phyloP scores from a whole-genome alignment of 495 filamentous ascomycete species.

The Hypoxylon lienhwacheense region DNA sequence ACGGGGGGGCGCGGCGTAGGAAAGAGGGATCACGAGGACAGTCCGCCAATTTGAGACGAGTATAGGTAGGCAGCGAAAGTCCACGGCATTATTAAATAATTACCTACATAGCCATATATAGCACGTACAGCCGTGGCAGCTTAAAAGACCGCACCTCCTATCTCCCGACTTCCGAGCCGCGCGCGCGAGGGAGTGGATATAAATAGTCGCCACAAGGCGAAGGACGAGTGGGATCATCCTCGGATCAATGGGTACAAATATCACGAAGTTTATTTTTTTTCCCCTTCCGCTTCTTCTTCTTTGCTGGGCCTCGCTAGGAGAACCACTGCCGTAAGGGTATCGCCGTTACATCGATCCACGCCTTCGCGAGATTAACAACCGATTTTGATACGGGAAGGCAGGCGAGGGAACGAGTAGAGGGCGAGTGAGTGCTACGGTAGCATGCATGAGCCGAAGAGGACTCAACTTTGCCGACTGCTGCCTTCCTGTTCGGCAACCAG shows the following conservation, averaged over 20 bases:
- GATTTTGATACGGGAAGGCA: no score
- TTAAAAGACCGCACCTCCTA: neutral
- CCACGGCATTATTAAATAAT: no score
- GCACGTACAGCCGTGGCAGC: no score
- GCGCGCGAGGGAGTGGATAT: conserved; percentile 17
- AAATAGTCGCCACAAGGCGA: conserved; percentile 11
- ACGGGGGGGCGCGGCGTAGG: neutral
- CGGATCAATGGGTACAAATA: conserved; percentile 11
- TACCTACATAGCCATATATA: no score
- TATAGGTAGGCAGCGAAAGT: no score
- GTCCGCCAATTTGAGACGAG: conserved; percentile 3
- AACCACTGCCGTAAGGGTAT: conserved; percentile 15
- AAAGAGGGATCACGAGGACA: neutral
- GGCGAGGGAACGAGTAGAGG: no score
- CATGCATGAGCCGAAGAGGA: conserved; percentile 7
- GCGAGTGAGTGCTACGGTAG: no score
- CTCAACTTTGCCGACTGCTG: conserved; percentile 17
- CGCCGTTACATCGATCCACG: conserved; percentile 14
- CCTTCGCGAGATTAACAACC: conserved; percentile 8
- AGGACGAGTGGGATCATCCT: neutral
- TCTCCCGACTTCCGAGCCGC: conserved; percentile 16
- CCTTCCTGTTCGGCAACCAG: conserved; percentile 29
- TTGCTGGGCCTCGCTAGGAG: no score
- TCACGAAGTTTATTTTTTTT: no score
- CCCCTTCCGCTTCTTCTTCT: no score